phyloP scores from a whole-genome alignment of 2,329 filamentous ascomycete species.

The Colletotrichum theobromicola region DNA sequence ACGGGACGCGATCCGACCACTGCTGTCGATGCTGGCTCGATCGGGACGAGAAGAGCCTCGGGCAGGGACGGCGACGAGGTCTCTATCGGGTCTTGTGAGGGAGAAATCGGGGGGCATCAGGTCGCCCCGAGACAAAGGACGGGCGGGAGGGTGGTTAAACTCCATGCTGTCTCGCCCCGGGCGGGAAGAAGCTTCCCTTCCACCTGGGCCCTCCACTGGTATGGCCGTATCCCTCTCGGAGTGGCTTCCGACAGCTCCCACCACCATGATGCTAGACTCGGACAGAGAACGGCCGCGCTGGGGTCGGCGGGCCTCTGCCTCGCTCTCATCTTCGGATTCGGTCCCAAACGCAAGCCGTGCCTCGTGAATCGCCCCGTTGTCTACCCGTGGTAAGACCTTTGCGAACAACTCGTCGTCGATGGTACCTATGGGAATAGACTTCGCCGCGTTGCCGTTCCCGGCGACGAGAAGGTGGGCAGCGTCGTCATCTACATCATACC shows the following conservation, averaged over 20 bases:
- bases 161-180: background rate
- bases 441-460: background rate
- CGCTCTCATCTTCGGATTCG: background rate
- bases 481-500: slow-evolving; percentile 6
- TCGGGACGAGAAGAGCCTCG: slow-evolving; percentile 2
- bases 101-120: background rate
- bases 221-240: background rate
- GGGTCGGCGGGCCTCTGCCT: background rate
- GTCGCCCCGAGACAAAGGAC: slow-evolving; percentile 1
- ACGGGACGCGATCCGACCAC: background rate
- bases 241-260: background rate
- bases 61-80: background rate
- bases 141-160: background rate
- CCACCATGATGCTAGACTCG: background rate
- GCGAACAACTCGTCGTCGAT: slow-evolving; percentile 13
- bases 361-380: slow-evolving; percentile 1
- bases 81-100: background rate
- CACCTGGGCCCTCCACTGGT: background rate
- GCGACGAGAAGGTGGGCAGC: background rate
- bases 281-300: background rate
- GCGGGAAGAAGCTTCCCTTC: background rate
- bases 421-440: background rate
- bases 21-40: background rate
- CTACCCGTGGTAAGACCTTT: slow-evolving; percentile 1
- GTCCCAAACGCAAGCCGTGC: background rate